Conservation (phyloP, 805 yeast genomes). For the Hanseniaspora singularis region DNA sequence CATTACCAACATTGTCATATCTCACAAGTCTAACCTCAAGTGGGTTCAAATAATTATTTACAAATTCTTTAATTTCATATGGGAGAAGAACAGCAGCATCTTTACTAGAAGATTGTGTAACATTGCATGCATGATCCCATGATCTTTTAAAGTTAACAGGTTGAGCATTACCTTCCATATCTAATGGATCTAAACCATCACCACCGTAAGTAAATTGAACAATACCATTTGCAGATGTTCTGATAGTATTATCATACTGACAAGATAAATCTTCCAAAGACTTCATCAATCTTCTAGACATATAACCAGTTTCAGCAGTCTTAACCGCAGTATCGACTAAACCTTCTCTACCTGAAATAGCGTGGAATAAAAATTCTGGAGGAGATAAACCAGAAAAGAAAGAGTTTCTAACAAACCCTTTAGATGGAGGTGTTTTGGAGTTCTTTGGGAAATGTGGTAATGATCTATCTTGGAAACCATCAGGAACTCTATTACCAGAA, state of each 20-base stretch:
- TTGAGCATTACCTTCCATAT: constrained; percentile 89
- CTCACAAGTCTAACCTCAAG: constrained; percentile 49
- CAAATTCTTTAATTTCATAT: constrained; percentile 46
- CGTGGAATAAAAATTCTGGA: constrained; percentile 97
- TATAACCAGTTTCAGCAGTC: constrained; percentile 97
- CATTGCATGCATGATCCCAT: constrained; percentile 82
- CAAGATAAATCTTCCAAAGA: constrained; percentile 96
- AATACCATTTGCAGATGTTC: constrained; percentile 93
- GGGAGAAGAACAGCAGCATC: constrained; percentile 53
- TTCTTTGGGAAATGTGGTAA: constrained; percentile 97
- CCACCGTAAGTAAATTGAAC: constrained; percentile 97
- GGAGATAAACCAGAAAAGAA: constrained; percentile 95
- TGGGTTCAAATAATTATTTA: constrained; percentile 47
- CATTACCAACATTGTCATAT: constrained; percentile 59
- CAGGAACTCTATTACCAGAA: constrained; percentile 98
- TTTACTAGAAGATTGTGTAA: constrained; percentile 42
- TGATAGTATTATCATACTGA: constrained; percentile 94
- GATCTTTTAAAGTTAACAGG: constrained; percentile 90
- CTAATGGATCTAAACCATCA: constrained; percentile 97
- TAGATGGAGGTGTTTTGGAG: constrained; percentile 95
- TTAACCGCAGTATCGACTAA: constrained; percentile 98
- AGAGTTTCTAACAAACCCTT: constrained; percentile 95
- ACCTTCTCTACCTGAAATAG: constrained; percentile 99
- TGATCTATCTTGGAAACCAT: constrained; percentile 91
- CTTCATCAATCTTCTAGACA: constrained; percentile 93